A percentile compares a stretch with the other conserved stretches of the same genome.
Evolutionary conservation across 805 yeast genomes (phyloP).

Genomic region (Jamesozyma jinghongensis): DNA sequence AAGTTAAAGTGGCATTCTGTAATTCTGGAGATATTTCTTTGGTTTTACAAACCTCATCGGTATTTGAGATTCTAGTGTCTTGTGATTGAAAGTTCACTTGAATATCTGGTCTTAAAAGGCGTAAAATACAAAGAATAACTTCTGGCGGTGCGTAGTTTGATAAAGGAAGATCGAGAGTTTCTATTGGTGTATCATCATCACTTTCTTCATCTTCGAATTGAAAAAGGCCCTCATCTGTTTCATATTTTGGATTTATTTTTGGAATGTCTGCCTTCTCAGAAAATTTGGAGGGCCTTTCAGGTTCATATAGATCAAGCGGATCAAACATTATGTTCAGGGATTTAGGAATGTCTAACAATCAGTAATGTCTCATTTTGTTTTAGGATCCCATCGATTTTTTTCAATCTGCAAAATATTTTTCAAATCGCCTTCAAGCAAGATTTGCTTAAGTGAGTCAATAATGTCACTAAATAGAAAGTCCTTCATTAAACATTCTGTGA

Average conservation of each 20-base stretch:
- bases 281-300: conserved; percentile 6
- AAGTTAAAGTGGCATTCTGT: conserved; percentile 30
- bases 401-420: too few species aligned
- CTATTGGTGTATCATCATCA: conserved; percentile 33
- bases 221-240: neutral
- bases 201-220: conserved; percentile 7
- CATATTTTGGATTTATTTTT: neutral
- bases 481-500: too few species aligned
- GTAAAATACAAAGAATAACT: conserved; percentile 38
- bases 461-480: too few species aligned
- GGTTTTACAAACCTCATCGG: conserved; percentile 24
- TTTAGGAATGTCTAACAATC: too few species aligned
- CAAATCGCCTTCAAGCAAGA: too few species aligned
- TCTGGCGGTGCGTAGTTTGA: conserved; percentile 37
- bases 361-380: too few species aligned
- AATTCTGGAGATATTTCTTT: conserved; percentile 28
- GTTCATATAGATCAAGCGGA: conserved; percentile 31
- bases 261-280: neutral
- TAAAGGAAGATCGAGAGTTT: conserved; percentile 51
- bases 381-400: too few species aligned
- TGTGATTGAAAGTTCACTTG: conserved; percentile 39
- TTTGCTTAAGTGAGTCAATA: too few species aligned
- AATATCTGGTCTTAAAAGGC: conserved; percentile 40
- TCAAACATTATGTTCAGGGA: conserved; percentile 20
- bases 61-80: conserved; percentile 1